Evolutionary conservation across 352 stramenopile species (phyloP).

Genomic region (Phytophthora constricta): DNA sequence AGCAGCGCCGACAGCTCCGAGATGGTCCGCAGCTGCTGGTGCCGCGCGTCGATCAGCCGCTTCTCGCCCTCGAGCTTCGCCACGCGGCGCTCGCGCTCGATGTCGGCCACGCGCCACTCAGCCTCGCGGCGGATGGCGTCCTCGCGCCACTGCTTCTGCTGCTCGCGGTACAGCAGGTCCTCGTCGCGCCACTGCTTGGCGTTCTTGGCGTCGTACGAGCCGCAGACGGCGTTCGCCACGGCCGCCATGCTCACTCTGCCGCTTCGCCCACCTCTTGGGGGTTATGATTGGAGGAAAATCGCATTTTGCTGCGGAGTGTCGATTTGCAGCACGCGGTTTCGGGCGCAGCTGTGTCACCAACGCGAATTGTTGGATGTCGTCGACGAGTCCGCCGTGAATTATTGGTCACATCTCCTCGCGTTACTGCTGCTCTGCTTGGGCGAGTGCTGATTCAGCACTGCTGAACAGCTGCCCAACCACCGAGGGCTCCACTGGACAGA

Average conservation of each 20-base stretch:
- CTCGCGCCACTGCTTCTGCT: slow-evolving; percentile 85
- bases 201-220: slow-evolving; percentile 87
- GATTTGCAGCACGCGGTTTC: no score
- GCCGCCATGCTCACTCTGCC: slow-evolving; percentile 56
- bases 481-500: no score
- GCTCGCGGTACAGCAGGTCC: slow-evolving; percentile 71
- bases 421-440: no score
- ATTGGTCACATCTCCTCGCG: no score
- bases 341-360: no score
- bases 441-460: no score
- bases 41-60: slow-evolving; percentile 72
- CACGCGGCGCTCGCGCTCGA: slow-evolving; percentile 73
- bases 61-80: slow-evolving; percentile 84
- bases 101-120: slow-evolving; percentile 73
- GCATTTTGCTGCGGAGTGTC: background rate
- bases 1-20: slow-evolving; percentile 74
- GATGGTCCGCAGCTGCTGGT: slow-evolving; percentile 68
- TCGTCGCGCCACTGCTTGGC: slow-evolving; percentile 86
- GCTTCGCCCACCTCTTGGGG: slow-evolving; percentile 37
- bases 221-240: slow-evolving; percentile 80
- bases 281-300: background rate
- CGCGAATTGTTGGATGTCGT: no score
- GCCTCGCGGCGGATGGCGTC: slow-evolving; percentile 70
- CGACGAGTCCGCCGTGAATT: no score
- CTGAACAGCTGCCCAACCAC: no score